Percentiles rank a stretch among this genome's conserved stretches.
Conservation (phyloP, 495 filamentous ascomycete species). For the Penicillium ucsense region DNA sequence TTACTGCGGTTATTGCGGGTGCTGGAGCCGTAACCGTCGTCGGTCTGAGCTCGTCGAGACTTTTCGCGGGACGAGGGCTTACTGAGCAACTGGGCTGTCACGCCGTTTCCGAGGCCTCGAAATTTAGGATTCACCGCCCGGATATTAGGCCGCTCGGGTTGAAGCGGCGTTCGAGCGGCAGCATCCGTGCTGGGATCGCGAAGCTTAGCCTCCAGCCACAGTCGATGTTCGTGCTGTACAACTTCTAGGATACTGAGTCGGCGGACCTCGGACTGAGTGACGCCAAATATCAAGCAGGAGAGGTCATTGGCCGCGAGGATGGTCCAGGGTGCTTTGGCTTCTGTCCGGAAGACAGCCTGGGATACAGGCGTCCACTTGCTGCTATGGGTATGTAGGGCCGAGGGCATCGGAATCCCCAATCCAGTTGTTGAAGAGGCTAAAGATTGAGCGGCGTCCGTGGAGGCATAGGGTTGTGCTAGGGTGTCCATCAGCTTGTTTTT, state of each 20-base stretch:
- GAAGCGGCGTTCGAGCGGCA: slow-evolving; percentile 30
- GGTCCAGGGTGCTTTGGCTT: slow-evolving; percentile 80
- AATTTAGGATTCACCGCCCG: slow-evolving; percentile 34
- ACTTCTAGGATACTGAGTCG: slow-evolving; percentile 95
- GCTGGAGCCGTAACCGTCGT: slow-evolving; percentile 64
- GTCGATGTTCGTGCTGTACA: slow-evolving; percentile 73
- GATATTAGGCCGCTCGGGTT: slow-evolving; percentile 28
- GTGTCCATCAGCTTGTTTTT: slow-evolving; percentile 83
- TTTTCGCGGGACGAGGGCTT: slow-evolving; percentile 73
- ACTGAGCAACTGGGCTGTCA: slow-evolving; percentile 77
- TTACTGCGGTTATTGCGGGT: slow-evolving; percentile 38
- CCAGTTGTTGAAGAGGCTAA: slow-evolving; percentile 24
- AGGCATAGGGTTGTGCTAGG: slow-evolving; percentile 72
- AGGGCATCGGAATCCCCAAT: slow-evolving; percentile 32
- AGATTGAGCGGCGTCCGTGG: slow-evolving; percentile 40
- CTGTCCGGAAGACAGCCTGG: slow-evolving; percentile 94
- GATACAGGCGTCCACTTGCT: slow-evolving; percentile 84
- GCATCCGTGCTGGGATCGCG: slow-evolving; percentile 45
- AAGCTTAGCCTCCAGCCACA: slow-evolving; percentile 86
- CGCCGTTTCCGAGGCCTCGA: slow-evolving; percentile 61
- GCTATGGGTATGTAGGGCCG: slow-evolving; percentile 67
- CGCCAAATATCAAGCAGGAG: slow-evolving; percentile 90
- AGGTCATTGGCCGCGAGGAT: slow-evolving; percentile 96
- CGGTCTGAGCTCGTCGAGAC: slow-evolving; percentile 54
- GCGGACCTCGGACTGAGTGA: slow-evolving; percentile 85